Evolutionary conservation across 177 flowering plant species (phyloP), one percentile per base, ranked within the genome.

Genomic region (Tripterygium wilfordii): DNA sequence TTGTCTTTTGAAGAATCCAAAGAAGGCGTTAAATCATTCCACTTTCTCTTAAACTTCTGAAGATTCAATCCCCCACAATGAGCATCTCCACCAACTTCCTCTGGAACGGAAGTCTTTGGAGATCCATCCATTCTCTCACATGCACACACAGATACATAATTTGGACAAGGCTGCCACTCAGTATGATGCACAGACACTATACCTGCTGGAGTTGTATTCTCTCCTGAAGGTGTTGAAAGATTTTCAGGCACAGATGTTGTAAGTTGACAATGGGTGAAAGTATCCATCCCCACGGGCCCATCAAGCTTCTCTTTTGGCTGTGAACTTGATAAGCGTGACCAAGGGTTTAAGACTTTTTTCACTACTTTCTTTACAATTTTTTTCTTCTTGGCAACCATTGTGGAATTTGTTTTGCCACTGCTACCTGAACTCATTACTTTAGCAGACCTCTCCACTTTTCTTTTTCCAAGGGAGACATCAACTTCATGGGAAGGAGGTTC

Each of bases 371-470:
- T 69, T 29, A 51, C 55, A 39, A 61, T 36, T 51, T 50, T 60
- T 53, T 60, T 56, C 62, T 61, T 63, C 66, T 53, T 67, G 0
- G 18, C 21, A 49, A 45, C 36, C 44, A 44, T 65, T 13, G n/a
- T 14, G 1, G 56, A 14, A n/a, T 51, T n/a, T 7, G 5, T 24
- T 51, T 51, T 43, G 32, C 42, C 53, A 36, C 5, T 45, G 42
- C 32, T 50, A 26, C 26, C 42, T 23, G 32, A 42, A n/a, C 40
- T 42, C 18, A n/a, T 16, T 22, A 37, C 13, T 25, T 41, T 33
- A 35, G 31, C 15, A 53, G 60, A 28, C 23, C 33, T 40, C 33
- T 36, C 49, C 31, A 33, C 29, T 29, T 20, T 23, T 28, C 27
- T 45, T 29, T 56, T 49, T 41, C 6, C 26, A 22, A 17, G 15